These are phyloP conservation scores for Ramularia endophylla DNA, from an alignment of 2,329 filamentous ascomycete species.

Conservation along the genomic window DNA sequence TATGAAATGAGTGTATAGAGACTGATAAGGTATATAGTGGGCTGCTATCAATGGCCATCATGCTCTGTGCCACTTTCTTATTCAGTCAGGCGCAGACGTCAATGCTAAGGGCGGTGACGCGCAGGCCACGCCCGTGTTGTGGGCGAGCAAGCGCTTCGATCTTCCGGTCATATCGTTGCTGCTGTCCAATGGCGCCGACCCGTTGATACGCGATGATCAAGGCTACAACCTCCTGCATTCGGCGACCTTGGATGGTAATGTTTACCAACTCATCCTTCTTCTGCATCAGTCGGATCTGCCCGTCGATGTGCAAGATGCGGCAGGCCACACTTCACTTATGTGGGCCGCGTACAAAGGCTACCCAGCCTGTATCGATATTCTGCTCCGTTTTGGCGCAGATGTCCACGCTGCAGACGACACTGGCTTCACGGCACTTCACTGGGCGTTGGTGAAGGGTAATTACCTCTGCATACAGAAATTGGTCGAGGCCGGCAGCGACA, in stretches of 20 bases:
- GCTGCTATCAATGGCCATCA: slow-evolving; percentile 99
- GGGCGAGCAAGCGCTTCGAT: slow-evolving; percentile 93
- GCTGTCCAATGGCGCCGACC: slow-evolving; percentile 85
- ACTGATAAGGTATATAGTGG: slow-evolving; percentile 58
- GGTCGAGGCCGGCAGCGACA: slow-evolving; percentile 90
- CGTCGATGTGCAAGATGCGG: slow-evolving; percentile 82
- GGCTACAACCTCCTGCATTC: slow-evolving; percentile 98
- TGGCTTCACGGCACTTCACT: slow-evolving; percentile 91
- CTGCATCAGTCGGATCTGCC: slow-evolving; percentile 86
- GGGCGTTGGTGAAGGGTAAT: slow-evolving; percentile 92
- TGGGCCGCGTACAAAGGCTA: slow-evolving; percentile 99
- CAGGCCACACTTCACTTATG: slow-evolving; percentile 93
- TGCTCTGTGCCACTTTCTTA: slow-evolving; percentile 91
- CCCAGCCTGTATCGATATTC: slow-evolving; percentile 83
- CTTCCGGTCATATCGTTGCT: slow-evolving; percentile 95
- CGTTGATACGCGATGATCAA: slow-evolving; percentile 84
- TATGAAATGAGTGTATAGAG: slow-evolving; percentile 3
- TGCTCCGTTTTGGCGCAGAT: slow-evolving; percentile 90
- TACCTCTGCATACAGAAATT: slow-evolving; percentile 86
- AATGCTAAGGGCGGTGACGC: slow-evolving; percentile 96
- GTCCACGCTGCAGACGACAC: slow-evolving; percentile 86
- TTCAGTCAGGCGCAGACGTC: slow-evolving; percentile 79
- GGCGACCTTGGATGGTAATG: slow-evolving; percentile 94
- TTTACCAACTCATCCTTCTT: slow-evolving; percentile 79
- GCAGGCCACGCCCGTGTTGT: slow-evolving; percentile 87